phyloP scores from a whole-genome alignment of 495 filamentous ascomycete species.

The Penicillium riverlandense region DNA sequence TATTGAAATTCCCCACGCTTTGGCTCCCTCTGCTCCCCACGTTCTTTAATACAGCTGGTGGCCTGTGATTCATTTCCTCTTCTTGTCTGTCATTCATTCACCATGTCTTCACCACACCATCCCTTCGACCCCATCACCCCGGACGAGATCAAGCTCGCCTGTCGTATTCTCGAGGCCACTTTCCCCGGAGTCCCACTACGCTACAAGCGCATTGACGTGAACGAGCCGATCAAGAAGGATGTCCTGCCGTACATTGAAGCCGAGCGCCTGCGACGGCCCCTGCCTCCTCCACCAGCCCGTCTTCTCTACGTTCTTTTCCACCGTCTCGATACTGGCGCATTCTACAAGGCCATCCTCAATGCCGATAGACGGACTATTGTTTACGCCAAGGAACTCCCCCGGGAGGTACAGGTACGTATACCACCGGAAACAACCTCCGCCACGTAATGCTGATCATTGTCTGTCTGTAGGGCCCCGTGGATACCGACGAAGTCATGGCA shows the following conservation, averaged over 20 bases:
- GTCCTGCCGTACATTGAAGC: constrained; percentile 32
- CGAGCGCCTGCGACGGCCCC: constrained; percentile 24
- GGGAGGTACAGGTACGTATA: constrained; percentile 30
- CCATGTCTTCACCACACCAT: constrained; percentile 7
- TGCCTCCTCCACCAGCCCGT: constrained; percentile 25
- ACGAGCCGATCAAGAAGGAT: constrained; percentile 33
- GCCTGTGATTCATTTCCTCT: too few species aligned
- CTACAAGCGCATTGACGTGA: constrained; percentile 34
- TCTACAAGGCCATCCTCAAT: constrained; percentile 31
- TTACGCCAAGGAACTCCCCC: constrained; percentile 31
- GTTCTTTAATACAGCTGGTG: too few species aligned
- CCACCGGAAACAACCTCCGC: neutral
- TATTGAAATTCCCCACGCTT: constrained; percentile 8
- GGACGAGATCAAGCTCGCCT: constrained; percentile 31
- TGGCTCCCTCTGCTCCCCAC: neutral
- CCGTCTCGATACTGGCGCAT: constrained; percentile 29
- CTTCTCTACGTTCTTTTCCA: constrained; percentile 36
- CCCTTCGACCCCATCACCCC: constrained; percentile 37
- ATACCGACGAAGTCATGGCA: constrained; percentile 32
- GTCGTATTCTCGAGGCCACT: constrained; percentile 27
- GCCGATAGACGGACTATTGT: constrained; percentile 23
- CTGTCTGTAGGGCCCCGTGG: constrained; percentile 25
- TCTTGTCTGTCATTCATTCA: too few species aligned
- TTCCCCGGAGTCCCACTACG: constrained; percentile 27
- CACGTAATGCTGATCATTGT: neutral